Conservation (phyloP, 2,329 filamentous ascomycete species). For the Claviceps monticola region DNA sequence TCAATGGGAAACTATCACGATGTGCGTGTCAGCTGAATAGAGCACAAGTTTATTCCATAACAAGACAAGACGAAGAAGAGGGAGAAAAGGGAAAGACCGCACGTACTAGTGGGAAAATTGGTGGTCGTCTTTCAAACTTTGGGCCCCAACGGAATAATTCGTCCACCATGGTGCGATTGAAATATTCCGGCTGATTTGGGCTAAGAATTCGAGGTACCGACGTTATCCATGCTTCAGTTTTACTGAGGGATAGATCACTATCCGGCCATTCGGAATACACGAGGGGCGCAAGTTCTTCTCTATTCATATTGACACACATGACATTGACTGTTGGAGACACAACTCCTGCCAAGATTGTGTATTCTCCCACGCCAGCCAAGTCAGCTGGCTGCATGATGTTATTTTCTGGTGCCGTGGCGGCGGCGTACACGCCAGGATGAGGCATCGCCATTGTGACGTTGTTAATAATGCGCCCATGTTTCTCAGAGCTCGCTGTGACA, state of each 20-base stretch:
- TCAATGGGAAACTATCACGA: conserved; percentile 34
- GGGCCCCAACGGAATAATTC: conserved; percentile 56
- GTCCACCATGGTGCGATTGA: conserved; percentile 49
- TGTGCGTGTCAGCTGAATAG: neutral
- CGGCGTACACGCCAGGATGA: conserved; percentile 52
- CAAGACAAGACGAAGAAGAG: neutral
- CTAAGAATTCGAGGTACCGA: conserved; percentile 20
- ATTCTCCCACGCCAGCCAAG: conserved; percentile 52
- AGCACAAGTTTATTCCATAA: neutral
- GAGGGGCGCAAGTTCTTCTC: conserved; percentile 45
- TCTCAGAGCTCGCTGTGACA: conserved; percentile 33
- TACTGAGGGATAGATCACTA: conserved; percentile 20
- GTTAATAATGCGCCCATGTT: conserved; percentile 47
- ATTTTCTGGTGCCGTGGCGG: conserved; percentile 48
- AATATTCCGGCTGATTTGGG: conserved; percentile 19
- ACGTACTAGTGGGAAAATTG: conserved; percentile 22
- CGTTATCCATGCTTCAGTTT: conserved; percentile 20
- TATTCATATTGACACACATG: conserved; percentile 53
- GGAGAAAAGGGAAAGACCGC: too few relatives aligned
- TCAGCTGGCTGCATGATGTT: conserved; percentile 55
- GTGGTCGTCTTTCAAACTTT: conserved; percentile 34
- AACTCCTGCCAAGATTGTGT: conserved; percentile 53
- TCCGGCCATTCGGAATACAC: conserved; percentile 49
- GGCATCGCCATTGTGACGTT: conserved; percentile 70
- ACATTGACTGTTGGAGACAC: conserved; percentile 60